Evolutionary conservation across 1,284 basidiomycete species (phyloP).

Genomic region (Boletellus deceptivus): DNA sequence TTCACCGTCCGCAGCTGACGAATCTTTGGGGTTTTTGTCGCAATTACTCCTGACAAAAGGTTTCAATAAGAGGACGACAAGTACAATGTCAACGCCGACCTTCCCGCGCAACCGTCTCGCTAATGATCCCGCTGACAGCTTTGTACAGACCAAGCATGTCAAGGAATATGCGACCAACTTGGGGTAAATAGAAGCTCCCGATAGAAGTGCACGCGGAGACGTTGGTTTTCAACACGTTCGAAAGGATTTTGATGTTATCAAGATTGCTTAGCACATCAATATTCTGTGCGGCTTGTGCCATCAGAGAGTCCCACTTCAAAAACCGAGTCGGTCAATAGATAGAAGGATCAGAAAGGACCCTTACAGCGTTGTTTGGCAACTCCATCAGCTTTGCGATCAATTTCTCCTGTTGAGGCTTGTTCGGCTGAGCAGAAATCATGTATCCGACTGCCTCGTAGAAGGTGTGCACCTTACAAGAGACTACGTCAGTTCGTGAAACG

Average conservation of each 20-base stretch:
- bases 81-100: slow-evolving; percentile 45
- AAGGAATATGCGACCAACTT: slow-evolving; percentile 94
- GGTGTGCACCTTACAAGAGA: slow-evolving; percentile 71
- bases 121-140: slow-evolving; percentile 97
- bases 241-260: slow-evolving; percentile 97
- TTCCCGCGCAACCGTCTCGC: slow-evolving; percentile 86
- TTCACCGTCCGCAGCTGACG: slow-evolving; percentile 95
- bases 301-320: slow-evolving; percentile 90
- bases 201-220: slow-evolving; percentile 98
- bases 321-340: slow-evolving; percentile 4
- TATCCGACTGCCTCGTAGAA: slow-evolving; percentile 99
- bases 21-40: slow-evolving; percentile 97
- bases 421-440: slow-evolving; percentile 99
- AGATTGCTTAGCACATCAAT: slow-evolving; percentile 89
- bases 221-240: slow-evolving; percentile 98
- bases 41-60: slow-evolving; percentile 67
- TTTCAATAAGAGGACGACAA: slow-evolving; percentile 3
- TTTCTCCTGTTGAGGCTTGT: slow-evolving; percentile 95
- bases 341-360: slow-evolving; percentile 28
- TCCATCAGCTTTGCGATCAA: slow-evolving; percentile 97
- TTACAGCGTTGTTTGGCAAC: slow-evolving; percentile 90
- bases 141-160: slow-evolving; percentile 99
- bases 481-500: slow-evolving; percentile 9
- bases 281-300: slow-evolving; percentile 93
- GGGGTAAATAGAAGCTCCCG: slow-evolving; percentile 95